Evolutionary conservation across 2,329 filamentous ascomycete species (phyloP).

Genomic region (Fusarium sp.): DNA sequence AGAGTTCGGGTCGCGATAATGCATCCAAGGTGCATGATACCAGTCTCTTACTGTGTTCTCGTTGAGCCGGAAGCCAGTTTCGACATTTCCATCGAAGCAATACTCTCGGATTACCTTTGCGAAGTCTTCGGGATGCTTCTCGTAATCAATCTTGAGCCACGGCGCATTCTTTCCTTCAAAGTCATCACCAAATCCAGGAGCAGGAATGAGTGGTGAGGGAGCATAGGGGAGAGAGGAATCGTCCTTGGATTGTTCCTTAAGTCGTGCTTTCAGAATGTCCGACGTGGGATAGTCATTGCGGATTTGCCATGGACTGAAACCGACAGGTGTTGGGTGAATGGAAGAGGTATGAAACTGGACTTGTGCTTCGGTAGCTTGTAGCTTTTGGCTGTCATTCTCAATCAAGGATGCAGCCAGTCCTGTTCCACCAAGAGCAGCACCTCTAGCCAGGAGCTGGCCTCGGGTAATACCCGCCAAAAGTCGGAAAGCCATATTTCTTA

Average conservation of each 20-base stretch:
- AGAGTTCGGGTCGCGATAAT: background rate
- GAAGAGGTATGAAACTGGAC: background rate
- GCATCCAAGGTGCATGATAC: conserved; percentile 10
- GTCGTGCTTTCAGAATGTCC: background rate
- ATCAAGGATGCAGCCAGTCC: background rate
- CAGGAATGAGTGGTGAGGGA: background rate
- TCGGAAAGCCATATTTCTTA: background rate
- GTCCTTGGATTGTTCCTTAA: background rate
- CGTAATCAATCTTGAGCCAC: background rate
- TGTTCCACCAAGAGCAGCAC: background rate
- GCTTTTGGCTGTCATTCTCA: background rate
- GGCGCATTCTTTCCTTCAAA: conserved; percentile 3
- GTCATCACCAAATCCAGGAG: background rate
- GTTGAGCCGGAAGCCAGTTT: background rate
- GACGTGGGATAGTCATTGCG: conserved; percentile 2
- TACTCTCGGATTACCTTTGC: background rate
- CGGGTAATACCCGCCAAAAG: background rate
- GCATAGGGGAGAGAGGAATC: background rate
- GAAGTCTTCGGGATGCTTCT: background rate
- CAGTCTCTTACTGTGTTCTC: background rate
- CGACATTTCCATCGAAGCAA: conserved; percentile 4
- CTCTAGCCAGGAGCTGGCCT: background rate
- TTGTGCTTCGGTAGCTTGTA: background rate
- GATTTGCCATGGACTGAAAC: background rate
- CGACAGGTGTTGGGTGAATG: background rate